These are phyloP conservation scores for Erigeron philadelphicus DNA, from an alignment of 140 eudicot genomes.

Conservation along the genomic window DNA sequence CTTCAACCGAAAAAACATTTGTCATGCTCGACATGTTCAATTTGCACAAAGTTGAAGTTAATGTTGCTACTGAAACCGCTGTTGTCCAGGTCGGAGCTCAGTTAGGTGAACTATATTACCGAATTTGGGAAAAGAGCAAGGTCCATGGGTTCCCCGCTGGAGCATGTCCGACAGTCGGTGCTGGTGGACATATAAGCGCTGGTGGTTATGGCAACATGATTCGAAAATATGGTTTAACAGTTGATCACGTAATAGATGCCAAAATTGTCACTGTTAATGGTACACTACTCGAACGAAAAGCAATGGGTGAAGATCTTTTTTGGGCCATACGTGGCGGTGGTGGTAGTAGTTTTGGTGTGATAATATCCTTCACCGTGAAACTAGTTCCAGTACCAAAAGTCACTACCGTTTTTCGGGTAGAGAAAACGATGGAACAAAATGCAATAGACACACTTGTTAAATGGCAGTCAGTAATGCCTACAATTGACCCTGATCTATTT, in stretches of 20 bases:
- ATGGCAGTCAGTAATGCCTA: slow-evolving; percentile 22
- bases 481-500: slow-evolving; percentile 21
- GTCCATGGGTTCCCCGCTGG: slow-evolving; percentile 40
- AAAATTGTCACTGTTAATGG: slow-evolving; percentile 25
- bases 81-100: slow-evolving; percentile 26
- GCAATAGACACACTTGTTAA: slow-evolving; percentile 12
- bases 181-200: slow-evolving; percentile 37
- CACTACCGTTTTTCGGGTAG: slow-evolving; percentile 23
- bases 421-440: slow-evolving; percentile 24
- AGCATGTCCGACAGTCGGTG: slow-evolving; percentile 38
- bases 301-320: slow-evolving; percentile 28
- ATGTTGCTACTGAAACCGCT: slow-evolving; percentile 20
- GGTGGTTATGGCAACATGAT: slow-evolving; percentile 44
- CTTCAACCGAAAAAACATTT: slow-evolving; percentile 18
- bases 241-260: slow-evolving; percentile 33
- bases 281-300: slow-evolving; percentile 17
- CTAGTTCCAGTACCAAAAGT: slow-evolving; percentile 20
- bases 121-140: slow-evolving; percentile 29
- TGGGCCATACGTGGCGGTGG: slow-evolving; percentile 37
- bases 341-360: slow-evolving; percentile 29
- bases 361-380: slow-evolving; percentile 24
- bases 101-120: slow-evolving; percentile 26
- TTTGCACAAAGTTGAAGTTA: slow-evolving; percentile 3
- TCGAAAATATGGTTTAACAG: slow-evolving; percentile 33
- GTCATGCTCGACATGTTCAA: slow-evolving; percentile 32